phyloP scores from a whole-genome alignment of 441 rosid species.

The Brassica hybrid region DNA sequence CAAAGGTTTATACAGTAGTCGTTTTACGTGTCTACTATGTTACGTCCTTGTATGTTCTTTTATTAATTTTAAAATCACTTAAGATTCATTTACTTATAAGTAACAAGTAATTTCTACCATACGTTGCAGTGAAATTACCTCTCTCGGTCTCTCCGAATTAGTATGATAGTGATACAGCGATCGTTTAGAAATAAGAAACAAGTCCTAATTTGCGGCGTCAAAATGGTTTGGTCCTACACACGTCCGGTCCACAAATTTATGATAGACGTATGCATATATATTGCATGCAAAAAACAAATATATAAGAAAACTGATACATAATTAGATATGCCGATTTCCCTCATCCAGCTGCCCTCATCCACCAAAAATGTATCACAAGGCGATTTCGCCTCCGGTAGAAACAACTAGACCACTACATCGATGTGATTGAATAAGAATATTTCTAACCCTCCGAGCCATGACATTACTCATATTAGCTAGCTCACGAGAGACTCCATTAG shows the following conservation, averaged over 20 bases:
- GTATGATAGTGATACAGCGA: conserved; percentile 17
- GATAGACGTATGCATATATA: conserved; percentile 1
- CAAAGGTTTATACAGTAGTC: background rate
- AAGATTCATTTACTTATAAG: conserved; percentile 8
- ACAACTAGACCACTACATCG: too few species aligned
- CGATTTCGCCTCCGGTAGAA: too few species aligned
- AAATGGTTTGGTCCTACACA: conserved; percentile 18
- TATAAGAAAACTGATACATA: background rate
- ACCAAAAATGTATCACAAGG: background rate
- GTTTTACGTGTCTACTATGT: conserved; percentile 22
- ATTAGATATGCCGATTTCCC: conserved; percentile 2
- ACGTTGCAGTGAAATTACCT: conserved; percentile 4
- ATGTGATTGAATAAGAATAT: too few species aligned
- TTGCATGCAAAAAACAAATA: background rate
- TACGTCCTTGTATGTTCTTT: conserved; percentile 7
- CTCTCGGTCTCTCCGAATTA: conserved; percentile 9
- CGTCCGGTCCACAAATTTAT: conserved; percentile 35
- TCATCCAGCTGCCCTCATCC: background rate
- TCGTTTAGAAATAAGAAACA: background rate
- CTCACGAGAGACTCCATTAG: background rate
- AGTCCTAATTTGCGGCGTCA: conserved; percentile 43
- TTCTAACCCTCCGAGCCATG: background rate
- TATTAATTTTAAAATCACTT: background rate
- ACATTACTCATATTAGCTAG: background rate
- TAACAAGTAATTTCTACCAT: background rate